A percentile compares a stretch with the other conserved stretches of the same genome.
Conservation (phyloP, 768 basidiomycete species). For the Lentinula sp. region DNA sequence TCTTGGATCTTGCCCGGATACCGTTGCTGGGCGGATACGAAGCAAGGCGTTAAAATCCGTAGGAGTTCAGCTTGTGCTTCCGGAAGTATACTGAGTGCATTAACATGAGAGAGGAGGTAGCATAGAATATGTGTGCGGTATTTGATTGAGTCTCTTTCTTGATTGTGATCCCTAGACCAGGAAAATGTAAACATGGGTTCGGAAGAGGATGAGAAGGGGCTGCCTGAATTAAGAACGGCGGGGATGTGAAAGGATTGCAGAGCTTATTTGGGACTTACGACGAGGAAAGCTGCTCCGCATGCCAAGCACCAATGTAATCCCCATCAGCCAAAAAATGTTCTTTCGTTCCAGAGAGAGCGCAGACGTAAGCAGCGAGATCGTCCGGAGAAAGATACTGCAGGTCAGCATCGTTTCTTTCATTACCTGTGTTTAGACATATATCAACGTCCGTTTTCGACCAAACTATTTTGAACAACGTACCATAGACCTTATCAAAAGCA, state of each 20-base stretch:
- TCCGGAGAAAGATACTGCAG: conserved; percentile 67
- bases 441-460: not conserved
- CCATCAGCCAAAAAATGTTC: conserved; percentile 59
- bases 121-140: conserved; percentile 47
- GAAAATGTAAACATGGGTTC: not conserved
- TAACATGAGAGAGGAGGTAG: conserved; percentile 76
- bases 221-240: too few species aligned
- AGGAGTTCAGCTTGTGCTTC: conserved; percentile 51
- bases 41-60: conserved; percentile 20
- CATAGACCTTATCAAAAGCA: conserved; percentile 71
- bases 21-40: conserved; percentile 28
- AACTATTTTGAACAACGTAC: conserved; percentile 16
- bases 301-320: conserved; percentile 50
- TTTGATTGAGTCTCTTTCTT: conserved; percentile 24
- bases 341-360: conserved; percentile 38
- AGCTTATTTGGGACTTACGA: conserved; percentile 37
- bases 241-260: conserved; percentile 20
- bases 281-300: conserved; percentile 48
- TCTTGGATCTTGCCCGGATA: conserved; percentile 34
- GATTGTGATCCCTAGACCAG: not conserved
- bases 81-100: conserved; percentile 40
- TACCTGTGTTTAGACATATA: not conserved
- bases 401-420: conserved; percentile 4
- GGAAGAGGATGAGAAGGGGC: conserved; percentile 16
- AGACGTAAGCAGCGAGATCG: conserved; percentile 56